A percentile compares a stretch with the other conserved stretches of the same genome.
Conservation (phyloP, 495 filamentous ascomycete species). For the Glonium stellatum region DNA sequence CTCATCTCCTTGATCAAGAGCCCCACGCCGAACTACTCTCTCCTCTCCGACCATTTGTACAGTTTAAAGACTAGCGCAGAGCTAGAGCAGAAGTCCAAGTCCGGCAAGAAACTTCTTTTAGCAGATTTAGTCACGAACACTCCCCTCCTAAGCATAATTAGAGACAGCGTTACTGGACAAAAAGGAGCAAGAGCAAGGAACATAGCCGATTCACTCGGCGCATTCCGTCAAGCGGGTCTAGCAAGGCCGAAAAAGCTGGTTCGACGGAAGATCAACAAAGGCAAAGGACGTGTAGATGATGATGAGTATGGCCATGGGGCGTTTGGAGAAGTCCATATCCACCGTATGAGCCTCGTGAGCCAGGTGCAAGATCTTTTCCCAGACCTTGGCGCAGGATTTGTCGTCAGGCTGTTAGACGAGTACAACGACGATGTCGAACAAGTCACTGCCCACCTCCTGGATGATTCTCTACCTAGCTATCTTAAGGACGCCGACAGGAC, state of each 20-base stretch:
- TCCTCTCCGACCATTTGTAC: slow-evolving; percentile 75
- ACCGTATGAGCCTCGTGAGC: slow-evolving; percentile 73
- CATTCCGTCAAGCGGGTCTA: slow-evolving; percentile 43
- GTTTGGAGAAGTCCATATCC: slow-evolving; percentile 58
- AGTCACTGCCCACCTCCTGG: slow-evolving; percentile 76
- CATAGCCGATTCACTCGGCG: slow-evolving; percentile 48
- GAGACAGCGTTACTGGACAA: slow-evolving; percentile 29
- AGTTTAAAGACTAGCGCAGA: slow-evolving; percentile 63
- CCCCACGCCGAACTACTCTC: slow-evolving; percentile 57
- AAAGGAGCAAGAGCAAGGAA: slow-evolving; percentile 48
- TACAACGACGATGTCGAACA: slow-evolving; percentile 72
- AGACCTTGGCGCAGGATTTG: slow-evolving; percentile 74
- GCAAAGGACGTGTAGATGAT: slow-evolving; percentile 50
- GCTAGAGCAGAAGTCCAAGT: slow-evolving; percentile 10
- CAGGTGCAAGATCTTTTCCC: slow-evolving; percentile 93
- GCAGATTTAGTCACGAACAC: slow-evolving; percentile 58
- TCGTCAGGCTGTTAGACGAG: slow-evolving; percentile 70
- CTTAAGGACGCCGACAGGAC: slow-evolving; percentile 49
- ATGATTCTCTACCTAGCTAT: slow-evolving; percentile 64
- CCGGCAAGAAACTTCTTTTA: slow-evolving; percentile 49
- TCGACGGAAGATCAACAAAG: slow-evolving; percentile 53
- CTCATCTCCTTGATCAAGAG: slow-evolving; percentile 60
- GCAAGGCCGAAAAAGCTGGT: slow-evolving; percentile 46
- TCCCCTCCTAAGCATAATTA: slow-evolving; percentile 39
- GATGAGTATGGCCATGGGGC: slow-evolving; percentile 40